Base-by-base conservation (phyloP, 495 filamentous ascomycete genomes). In the Neurospora africana region DNA sequence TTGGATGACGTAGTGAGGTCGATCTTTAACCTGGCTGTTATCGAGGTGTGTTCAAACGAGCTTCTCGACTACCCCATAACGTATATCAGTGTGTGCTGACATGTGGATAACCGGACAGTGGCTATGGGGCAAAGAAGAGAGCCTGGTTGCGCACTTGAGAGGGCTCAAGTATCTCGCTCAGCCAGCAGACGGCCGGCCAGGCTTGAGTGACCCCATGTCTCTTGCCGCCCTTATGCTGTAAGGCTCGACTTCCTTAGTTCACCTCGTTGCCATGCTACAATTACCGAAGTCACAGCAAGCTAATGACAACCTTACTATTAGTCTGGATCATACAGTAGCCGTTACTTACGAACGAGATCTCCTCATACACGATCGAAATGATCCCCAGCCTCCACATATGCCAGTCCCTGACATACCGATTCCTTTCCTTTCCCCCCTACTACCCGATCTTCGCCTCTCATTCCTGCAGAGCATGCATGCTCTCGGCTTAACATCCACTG, bases 81-180 rank as follows among this genome's bases (percentile, higher is more conserved):
- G 17, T 21, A 7, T 17, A 10, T 36, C 10, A 68, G 3, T 27
- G 15, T 36, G 30, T 61, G 35, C 68, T 40, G 21, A 36, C 35
- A 39, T 74, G 39, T 30, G 39, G 27, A 35, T 58, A 58, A 58
- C 21, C 13, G 47, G 8, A 38, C 27, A 78, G 77, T 79, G 76
- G 76, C 77, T 76, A 38, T 79, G 72, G 71, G 77, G 77, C 6
- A 72, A 74, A 58, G 39, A 75, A 15, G 71, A 69, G 13, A 75
- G 73, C 41, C 70, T 80, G 69, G 72, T 74, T 67, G 74, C 76
- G 67, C 78, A 80, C 65, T 68, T 80, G 37, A 36, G 67, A 11
- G 77, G 77, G 3, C 40, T 80, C 8, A 71, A 69, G 33, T 65
- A 72, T 37, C 73, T 80, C 41, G 72, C 77, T 13, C 30, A 47